These are phyloP conservation scores for Saccharomyces hybrid DNA, from an alignment of 1,139 yeast species.

Conservation along the genomic window DNA sequence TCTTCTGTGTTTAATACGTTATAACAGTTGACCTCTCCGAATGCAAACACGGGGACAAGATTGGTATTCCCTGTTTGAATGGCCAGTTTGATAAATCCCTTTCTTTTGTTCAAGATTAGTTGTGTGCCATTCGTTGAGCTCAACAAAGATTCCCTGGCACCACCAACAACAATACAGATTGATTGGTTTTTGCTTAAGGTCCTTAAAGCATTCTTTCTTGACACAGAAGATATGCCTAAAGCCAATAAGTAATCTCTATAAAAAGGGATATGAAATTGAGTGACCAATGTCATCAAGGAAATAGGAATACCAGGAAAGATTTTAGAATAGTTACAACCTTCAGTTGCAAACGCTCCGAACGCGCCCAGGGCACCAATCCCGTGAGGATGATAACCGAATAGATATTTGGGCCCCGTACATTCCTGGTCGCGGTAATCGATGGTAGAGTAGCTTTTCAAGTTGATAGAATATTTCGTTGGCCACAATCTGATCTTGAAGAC, in stretches of 20 bases:
- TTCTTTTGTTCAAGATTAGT: conserved; percentile 67
- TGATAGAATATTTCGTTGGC: conserved; percentile 9
- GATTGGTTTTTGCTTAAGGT: conserved; percentile 65
- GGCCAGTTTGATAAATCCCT: conserved; percentile 86
- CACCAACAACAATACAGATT: conserved; percentile 87
- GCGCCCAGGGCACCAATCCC: conserved; percentile 94
- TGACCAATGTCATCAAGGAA: conserved; percentile 70
- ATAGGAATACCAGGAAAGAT: conserved; percentile 77
- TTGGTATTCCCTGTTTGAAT: conserved; percentile 68
- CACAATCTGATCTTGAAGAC: conserved; percentile 10
- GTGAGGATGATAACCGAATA: conserved; percentile 95
- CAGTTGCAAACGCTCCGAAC: conserved; percentile 78
- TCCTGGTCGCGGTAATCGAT: conserved; percentile 7
- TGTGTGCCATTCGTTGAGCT: conserved; percentile 56
- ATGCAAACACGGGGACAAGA: conserved; percentile 82
- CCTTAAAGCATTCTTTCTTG: conserved; percentile 61
- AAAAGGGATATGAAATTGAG: conserved; percentile 82
- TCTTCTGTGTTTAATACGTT: conserved; percentile 51
- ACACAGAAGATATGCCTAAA: conserved; percentile 80
- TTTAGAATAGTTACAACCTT: conserved; percentile 61
- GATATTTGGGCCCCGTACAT: conserved; percentile 63
- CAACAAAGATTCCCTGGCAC: conserved; percentile 82
- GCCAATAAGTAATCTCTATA: conserved; percentile 80
- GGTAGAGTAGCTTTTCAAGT: conserved; percentile 10
- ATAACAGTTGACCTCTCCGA: conserved; percentile 85